These are phyloP conservation scores for Suillus brevipes DNA, from an alignment of 768 basidiomycete species.

Conservation along the genomic window DNA sequence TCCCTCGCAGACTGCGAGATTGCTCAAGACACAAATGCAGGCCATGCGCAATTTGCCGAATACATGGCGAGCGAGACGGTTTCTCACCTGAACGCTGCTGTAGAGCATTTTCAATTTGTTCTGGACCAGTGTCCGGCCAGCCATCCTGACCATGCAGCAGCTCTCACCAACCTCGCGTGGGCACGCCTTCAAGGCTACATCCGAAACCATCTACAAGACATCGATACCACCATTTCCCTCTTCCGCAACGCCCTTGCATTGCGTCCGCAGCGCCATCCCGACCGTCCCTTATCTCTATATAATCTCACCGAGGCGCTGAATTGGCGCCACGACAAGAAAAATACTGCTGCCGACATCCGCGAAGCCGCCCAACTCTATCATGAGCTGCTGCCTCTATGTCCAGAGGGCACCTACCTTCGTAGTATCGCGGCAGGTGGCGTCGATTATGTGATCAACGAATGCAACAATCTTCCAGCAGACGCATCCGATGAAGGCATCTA, in stretches of 20 bases:
- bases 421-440: background rate
- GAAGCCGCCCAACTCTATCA: too few relatives aligned
- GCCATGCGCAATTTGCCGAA: background rate
- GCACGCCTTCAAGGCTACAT: background rate
- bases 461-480: background rate
- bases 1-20: background rate
- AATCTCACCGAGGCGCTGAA: background rate
- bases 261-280: background rate
- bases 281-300: background rate
- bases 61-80: background rate
- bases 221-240: background rate
- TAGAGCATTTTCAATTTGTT: background rate
- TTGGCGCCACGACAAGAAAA: background rate
- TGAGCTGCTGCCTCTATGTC: too few relatives aligned
- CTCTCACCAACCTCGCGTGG: constrained; percentile 3
- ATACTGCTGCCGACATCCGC: background rate
- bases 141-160: background rate
- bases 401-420: background rate
- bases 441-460: background rate
- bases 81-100: background rate
- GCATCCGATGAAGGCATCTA: background rate
- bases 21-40: background rate
- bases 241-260: background rate
- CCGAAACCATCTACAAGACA: background rate
- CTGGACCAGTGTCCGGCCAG: background rate